phyloP scores from a whole-genome alignment of 192 early-diverging fungal species.

The Coemansia sp. region DNA sequence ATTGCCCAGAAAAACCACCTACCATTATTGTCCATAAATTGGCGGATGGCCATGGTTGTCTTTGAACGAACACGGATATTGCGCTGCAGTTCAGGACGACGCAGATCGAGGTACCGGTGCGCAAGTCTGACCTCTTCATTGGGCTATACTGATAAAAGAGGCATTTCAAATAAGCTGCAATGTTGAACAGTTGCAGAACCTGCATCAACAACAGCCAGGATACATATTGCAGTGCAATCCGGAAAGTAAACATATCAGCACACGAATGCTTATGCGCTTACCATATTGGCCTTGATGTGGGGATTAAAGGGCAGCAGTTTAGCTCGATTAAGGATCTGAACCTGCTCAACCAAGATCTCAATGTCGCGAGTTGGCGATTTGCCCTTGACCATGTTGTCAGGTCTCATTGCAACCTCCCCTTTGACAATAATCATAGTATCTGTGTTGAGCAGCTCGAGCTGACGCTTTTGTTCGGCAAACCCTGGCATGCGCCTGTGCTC shows the following conservation, averaged over 20 bases:
- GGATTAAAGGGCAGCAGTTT: constrained; percentile 34
- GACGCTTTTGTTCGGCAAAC: constrained; percentile 25
- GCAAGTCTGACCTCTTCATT: constrained; percentile 75
- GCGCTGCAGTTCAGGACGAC: constrained; percentile 69
- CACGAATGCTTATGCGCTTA: constrained; percentile 7
- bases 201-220: neutral
- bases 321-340: constrained; percentile 71
- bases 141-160: constrained; percentile 38
- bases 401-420: constrained; percentile 64
- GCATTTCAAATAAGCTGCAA: neutral
- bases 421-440: constrained; percentile 73
- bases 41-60: constrained; percentile 64
- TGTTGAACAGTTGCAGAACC: neutral
- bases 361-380: constrained; percentile 59
- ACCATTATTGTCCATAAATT: constrained; percentile 67
- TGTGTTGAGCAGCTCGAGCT: constrained; percentile 49
- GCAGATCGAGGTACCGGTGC: constrained; percentile 79
- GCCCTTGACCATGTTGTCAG: constrained; percentile 42
- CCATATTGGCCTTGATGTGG: constrained; percentile 20
- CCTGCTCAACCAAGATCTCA: constrained; percentile 63
- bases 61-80: constrained; percentile 72
- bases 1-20: constrained; percentile 8
- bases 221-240: neutral
- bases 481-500: constrained; percentile 52
- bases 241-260: neutral